A percentile compares a stretch with the other conserved stretches of the same genome.
Evolutionary conservation across 2,329 filamentous ascomycete species (phyloP).

Genomic region (Apiospora saccharicola): DNA sequence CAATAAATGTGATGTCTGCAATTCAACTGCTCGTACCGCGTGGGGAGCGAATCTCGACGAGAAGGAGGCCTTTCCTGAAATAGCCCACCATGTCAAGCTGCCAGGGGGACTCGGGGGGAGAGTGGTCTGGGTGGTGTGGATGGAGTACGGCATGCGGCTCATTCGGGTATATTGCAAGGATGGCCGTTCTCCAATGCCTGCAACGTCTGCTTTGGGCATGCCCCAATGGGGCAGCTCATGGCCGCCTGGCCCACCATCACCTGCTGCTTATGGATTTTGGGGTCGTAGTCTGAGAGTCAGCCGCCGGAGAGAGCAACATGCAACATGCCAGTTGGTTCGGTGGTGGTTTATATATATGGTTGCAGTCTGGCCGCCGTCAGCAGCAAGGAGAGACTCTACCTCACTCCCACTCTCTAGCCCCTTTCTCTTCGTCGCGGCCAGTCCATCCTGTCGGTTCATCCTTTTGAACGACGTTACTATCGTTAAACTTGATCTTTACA

Average conservation of each 20-base stretch:
- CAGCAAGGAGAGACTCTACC: background rate
- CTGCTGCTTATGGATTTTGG: background rate
- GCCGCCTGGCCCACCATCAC: background rate
- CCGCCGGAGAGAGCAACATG: background rate
- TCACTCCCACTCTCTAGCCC: background rate
- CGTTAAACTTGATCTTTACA: slow-evolving; percentile 4
- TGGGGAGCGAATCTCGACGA: background rate
- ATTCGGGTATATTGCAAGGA: slow-evolving; percentile 8
- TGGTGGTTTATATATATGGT: slow-evolving; percentile 1
- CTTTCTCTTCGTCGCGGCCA: slow-evolving; percentile 9
- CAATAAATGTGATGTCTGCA: background rate
- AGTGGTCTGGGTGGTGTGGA: background rate
- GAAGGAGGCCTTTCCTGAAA: background rate
- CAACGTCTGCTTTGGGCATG: background rate
- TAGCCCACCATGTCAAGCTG: background rate
- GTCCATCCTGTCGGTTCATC: slow-evolving; percentile 11
- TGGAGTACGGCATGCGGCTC: slow-evolving; percentile 6
- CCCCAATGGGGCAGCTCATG: slow-evolving; percentile 13
- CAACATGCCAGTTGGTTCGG: background rate
- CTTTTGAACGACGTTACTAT: slow-evolving; percentile 10
- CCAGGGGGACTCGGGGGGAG: background rate
- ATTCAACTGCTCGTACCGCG: slow-evolving; percentile 5
- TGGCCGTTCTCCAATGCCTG: background rate
- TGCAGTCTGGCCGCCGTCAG: background rate
- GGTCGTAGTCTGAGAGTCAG: slow-evolving; percentile 7